Base-by-base conservation (phyloP, 23 red algal species). In the Cyanidium caldarium region DNA sequence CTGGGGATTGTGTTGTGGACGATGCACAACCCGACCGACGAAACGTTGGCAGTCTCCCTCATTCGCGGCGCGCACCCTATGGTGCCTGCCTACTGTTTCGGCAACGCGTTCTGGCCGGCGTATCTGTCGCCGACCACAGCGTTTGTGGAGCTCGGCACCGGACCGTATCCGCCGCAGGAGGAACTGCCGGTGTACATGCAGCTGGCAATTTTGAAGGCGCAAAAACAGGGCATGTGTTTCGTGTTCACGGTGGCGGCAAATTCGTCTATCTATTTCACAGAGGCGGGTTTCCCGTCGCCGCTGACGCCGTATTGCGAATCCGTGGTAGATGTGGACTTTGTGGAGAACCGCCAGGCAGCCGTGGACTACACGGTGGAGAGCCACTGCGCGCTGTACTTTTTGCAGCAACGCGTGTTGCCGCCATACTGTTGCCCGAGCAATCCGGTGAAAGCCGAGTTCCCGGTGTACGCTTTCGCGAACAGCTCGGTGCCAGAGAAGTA, bases 21-120 rank as follows among this genome's bases (percentile, higher is more conserved):
- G 45, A 40, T 75, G 30, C 28, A 31, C 10, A 75, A 75, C 38
- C 70, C 70, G 39, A 75, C 70, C 5, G 33, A 16, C 35, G 44
- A 35, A 35, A 25, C 7, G 5, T 20, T 34, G 39, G 46, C 70
- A 3, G 38, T 75, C 26, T 34, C 43, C 12, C 70, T 75, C 7
- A 46, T 46, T 46, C 70, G 70, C 35, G 70, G 70, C 12, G 70
- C 70, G 12, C 30, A 31, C 5, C 25, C 13, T 25, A 75, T 1
- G 36, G 44, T 75, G 1, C 30, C 40, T 13, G 40, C 70, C 37
- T 75, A 75, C 39, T 36, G 35, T 1, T 75, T 75, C 58, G 70
- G 70, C 35, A 46, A 46, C 36, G 70, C 70, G 3, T 75, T 37
- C 26, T 35, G 36, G 36, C 44, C 44, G 7, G 70, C 70, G 35